A percentile compares a stretch with the other conserved stretches of the same genome.
Evolutionary conservation across 2,329 filamentous ascomycete genomes (phyloP).

Genomic region (Furcasterigmium sp.): DNA sequence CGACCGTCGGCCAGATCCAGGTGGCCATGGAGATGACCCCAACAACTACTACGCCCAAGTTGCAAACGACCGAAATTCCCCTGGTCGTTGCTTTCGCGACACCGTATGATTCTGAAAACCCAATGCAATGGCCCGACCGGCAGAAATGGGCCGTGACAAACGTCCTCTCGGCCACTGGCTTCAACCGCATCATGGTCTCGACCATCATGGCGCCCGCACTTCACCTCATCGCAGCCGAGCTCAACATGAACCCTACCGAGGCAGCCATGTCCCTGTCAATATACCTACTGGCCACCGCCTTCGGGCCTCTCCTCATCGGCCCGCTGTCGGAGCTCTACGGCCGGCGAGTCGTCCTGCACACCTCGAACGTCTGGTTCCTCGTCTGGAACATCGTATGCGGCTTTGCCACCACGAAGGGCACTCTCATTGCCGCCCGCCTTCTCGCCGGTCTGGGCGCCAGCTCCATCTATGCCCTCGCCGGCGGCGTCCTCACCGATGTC

Average conservation of each 20-base stretch:
- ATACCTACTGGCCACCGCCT: constrained; percentile 48
- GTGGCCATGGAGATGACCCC: too few species aligned
- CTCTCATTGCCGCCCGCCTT: constrained; percentile 42
- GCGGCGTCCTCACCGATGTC: constrained; percentile 35
- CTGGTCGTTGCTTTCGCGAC: constrained; percentile 44
- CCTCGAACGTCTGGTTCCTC: constrained; percentile 43
- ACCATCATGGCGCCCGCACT: constrained; percentile 49
- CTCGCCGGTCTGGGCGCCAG: constrained; percentile 35
- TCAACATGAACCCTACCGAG: constrained; percentile 42
- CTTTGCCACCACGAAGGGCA: constrained; percentile 35
- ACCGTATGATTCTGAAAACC: constrained; percentile 44
- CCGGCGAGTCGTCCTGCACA: constrained; percentile 32
- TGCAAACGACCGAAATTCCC: background rate
- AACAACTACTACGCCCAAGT: too few species aligned
- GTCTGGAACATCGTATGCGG: constrained; percentile 58
- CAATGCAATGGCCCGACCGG: constrained; percentile 48
- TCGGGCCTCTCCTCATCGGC: constrained; percentile 42
- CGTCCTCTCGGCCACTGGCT: constrained; percentile 42
- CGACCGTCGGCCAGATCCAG: too few species aligned
- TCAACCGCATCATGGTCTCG: constrained; percentile 45
- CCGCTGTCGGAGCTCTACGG: constrained; percentile 46
- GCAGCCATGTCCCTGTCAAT: constrained; percentile 43
- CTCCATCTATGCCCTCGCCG: constrained; percentile 34
- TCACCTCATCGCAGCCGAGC: constrained; percentile 39
- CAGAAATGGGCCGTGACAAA: constrained; percentile 53